Base-by-base conservation (phyloP, 345 rosid species). In the Litchi chinensis region DNA sequence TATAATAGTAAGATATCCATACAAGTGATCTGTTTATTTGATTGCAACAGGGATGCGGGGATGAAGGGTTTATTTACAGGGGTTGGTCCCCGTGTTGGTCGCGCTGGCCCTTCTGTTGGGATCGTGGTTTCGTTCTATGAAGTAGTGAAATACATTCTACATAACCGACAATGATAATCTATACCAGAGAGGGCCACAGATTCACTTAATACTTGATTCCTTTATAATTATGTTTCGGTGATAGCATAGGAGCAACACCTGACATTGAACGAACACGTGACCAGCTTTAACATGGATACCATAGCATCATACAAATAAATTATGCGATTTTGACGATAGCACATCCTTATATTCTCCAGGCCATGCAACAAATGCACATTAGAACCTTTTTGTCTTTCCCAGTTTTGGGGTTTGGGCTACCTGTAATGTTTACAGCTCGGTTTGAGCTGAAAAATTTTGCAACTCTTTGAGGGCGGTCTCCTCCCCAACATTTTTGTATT, bases 21-120 rank as follows among this genome's bases (percentile, higher is more conserved):
- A 0, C 5, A 52, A 40, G 11, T 28, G 12, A 22, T 46, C 7
- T 46, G 18, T 16, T 2, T 60, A 40, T 74, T 76, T 77, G 41
- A 22, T 75, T 75, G 80, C 73, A 56, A 46, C 93, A 94, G 98
- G 87, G 91, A 87, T 81, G 95, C 94, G 52, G 94, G 97, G 72
- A 77, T 91, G 88, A 92, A 89, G 81, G 97, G 97, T 63, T 86
- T 94, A 22, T 97, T 94, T 78, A 93, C 90, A 50, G 98, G 99
- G 76, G 91, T 90, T 13, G 97, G 99, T 71, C 98, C 98, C 81
- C 90, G 98, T 62, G 93, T 97, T 74, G 97, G 86, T 2, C 94
- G 98, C 62, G 97, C 90, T 1, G 98, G 98, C 21, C 98, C 98
- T 73, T 95, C 98, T 0, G 98, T 95, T 41, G 98, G 98, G 82